Base-by-base conservation (phyloP, 2,329 filamentous ascomycete species). In the Diaporthe ilicicola region DNA sequence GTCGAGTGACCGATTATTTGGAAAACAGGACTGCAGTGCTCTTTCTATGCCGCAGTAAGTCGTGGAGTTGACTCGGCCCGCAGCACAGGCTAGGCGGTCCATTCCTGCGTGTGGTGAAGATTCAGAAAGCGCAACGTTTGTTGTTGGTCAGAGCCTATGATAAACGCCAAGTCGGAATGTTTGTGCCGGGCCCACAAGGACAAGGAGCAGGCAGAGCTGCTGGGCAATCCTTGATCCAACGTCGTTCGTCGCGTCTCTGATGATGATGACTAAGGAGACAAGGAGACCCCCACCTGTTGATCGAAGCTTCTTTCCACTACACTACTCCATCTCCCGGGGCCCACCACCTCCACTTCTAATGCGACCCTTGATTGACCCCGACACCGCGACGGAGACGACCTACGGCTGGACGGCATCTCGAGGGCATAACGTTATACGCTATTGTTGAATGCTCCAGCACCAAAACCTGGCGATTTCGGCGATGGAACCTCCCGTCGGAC, bases 281-380 rank as follows among this genome's bases (percentile, higher is more conserved):
- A 27, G 24, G 53, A 32, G 24, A 46, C 42, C 59, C 42, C n/a
- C 22, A 10, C 10, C 19, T 7, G n/a, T 22, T n/a, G 32, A 17
- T 27, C 59, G 59, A 62, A 62, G 59, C 59, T 62, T 62, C n/a
- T 62, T 62, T 27, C 56, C 10, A 24, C 19, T n/a, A n/a, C n/a
- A n/a, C n/a, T n/a, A 9, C 27, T 24, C 10, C 42, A 62, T 46
- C 39, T 62, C 56, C 56, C 27, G 42, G 13, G 59, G 19, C 46
- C 56, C 42, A 46, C 39, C 39, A 17, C 54, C 34, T 59, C 27
- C 59, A 64, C 42, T 19, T 48, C 29, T 19, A 27, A 42, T 34
- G 54, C 54, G 54, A 59, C 34, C 34, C 54, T 37, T 42, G 37
- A 13, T 15, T 4, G 32, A 4, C 32, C 37, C 34, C 37, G 34